Conservation (phyloP, 1,139 yeast genomes). For the Suhomyces kunorum region DNA sequence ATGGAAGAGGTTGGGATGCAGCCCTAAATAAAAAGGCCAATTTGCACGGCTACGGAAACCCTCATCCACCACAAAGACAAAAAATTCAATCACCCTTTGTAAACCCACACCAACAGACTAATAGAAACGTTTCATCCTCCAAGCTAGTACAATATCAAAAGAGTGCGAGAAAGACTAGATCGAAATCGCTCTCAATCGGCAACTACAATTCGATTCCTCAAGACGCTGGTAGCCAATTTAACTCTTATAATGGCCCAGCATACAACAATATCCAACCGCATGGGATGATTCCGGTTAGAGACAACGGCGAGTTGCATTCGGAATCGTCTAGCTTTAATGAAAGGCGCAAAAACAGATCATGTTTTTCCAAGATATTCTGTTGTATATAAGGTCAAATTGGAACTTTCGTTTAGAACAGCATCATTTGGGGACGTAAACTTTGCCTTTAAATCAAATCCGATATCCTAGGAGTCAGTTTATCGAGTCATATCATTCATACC, state of each 20-base stretch:
- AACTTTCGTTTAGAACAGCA: neutral
- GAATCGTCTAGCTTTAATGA: slow-evolving; percentile 39
- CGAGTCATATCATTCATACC: neutral
- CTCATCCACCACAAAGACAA: slow-evolving; percentile 56
- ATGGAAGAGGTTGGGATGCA: slow-evolving; percentile 83
- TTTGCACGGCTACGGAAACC: slow-evolving; percentile 77
- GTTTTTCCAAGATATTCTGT: slow-evolving; percentile 17
- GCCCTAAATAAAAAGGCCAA: slow-evolving; percentile 77
- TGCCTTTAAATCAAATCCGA: neutral
- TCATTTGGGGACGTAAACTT: too few relatives aligned
- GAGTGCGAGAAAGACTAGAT: slow-evolving; percentile 11
- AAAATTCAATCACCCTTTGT: slow-evolving; percentile 23
- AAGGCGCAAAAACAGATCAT: slow-evolving; percentile 25
- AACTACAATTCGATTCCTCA: slow-evolving; percentile 34
- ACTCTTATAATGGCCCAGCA: slow-evolving; percentile 9
- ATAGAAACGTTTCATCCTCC: slow-evolving; percentile 14
- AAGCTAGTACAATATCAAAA: slow-evolving; percentile 13
- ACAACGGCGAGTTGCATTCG: slow-evolving; percentile 43
- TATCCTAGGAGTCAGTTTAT: neutral
- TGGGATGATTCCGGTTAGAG: slow-evolving; percentile 39
- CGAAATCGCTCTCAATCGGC: slow-evolving; percentile 24
- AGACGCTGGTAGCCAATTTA: slow-evolving; percentile 20
- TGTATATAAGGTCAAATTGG: slow-evolving; percentile 9
- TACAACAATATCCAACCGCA: slow-evolving; percentile 11
- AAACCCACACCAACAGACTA: slow-evolving; percentile 6